Base-by-base conservation (phyloP, 2,329 filamentous ascomycete genomes). In the Aspergillus costaricaensis region DNA sequence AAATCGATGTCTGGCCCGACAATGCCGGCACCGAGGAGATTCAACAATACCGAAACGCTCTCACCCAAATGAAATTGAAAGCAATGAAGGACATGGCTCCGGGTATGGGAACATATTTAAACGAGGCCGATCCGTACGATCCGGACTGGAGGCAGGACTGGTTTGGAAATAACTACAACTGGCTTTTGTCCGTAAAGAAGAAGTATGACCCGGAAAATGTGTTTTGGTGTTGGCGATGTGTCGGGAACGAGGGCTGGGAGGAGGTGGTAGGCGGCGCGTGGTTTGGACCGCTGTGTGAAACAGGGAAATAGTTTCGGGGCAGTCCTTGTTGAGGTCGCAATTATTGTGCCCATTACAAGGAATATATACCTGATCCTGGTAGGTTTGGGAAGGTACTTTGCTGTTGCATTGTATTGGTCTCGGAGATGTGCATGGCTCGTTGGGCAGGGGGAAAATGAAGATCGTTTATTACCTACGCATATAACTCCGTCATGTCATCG, bases 191-290 rank as follows among this genome's bases (percentile, higher is more conserved):
- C 10, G 52, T 72, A 14, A 72, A 73, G 66, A 52, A 65, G 39
- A 63, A 65, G 21, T 72, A 70, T 53, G 72, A 74, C 59, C 68
- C 70, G 0, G 58, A 62, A 1, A 43, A 55, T 3, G 58, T 68
- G 21, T 73, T 72, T 43, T 73, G 67, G 64, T 69, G 67, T 25
- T 66, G 61, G 49, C 62, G 63, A 5, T 70, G 69, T 39, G 70
- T 72, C 1, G 70, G 71, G 10, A 68, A 63, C 54, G 65, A 66
- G 21, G 49, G 59, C 12, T 73, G 70, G 64, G 51, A 48, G 7
- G 62, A 66, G 47, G 52, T 57, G n/a, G 56, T 36, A 6, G 60
- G 62, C 1, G 60, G 53, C 5, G 41, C 15, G 3, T 56, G 44
- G 41, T 56, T 56, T 5, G 54, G 54, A 7, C 54, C 54, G 2